A percentile compares a stretch with the other conserved stretches of the same genome.
phyloP scores from a whole-genome alignment of 2,329 filamentous ascomycete species.

The Pezicula neosporulosa region DNA sequence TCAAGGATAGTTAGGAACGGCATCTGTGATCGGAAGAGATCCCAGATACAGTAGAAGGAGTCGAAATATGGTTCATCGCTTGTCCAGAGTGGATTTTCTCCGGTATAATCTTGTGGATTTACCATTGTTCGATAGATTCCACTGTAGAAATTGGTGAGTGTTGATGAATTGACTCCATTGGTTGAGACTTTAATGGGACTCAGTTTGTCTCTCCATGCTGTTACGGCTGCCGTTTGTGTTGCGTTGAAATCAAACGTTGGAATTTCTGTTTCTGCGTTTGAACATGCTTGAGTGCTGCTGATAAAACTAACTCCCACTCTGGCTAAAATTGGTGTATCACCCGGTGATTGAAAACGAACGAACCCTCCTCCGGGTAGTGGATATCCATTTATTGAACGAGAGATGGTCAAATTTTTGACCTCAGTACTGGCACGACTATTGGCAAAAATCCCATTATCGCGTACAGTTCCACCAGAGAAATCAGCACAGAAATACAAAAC shows the following conservation, averaged over 20 bases:
- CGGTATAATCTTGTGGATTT: slow-evolving; percentile 70
- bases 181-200: slow-evolving; percentile 50
- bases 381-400: slow-evolving; percentile 49
- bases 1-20: slow-evolving; percentile 69
- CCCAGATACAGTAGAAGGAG: slow-evolving; percentile 71
- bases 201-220: slow-evolving; percentile 59
- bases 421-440: slow-evolving; percentile 51
- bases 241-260: slow-evolving; percentile 61
- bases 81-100: slow-evolving; percentile 67
- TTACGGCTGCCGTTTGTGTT: slow-evolving; percentile 47
- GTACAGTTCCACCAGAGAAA: slow-evolving; percentile 54
- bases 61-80: slow-evolving; percentile 70
- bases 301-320: slow-evolving; percentile 70
- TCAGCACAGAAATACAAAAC: slow-evolving; percentile 64
- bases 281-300: slow-evolving; percentile 61
- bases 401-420: slow-evolving; percentile 44
- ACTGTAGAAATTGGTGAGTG: slow-evolving; percentile 65
- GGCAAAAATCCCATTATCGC: slow-evolving; percentile 59
- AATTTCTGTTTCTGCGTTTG: slow-evolving; percentile 65
- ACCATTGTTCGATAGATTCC: slow-evolving; percentile 68
- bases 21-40: slow-evolving; percentile 65
- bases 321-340: slow-evolving; percentile 48
- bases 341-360: slow-evolving; percentile 51
- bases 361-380: slow-evolving; percentile 60
- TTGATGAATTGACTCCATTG: slow-evolving; percentile 46